Base-by-base conservation (phyloP, 1,139 yeast species). In the Debaryomyces fabryi region DNA sequence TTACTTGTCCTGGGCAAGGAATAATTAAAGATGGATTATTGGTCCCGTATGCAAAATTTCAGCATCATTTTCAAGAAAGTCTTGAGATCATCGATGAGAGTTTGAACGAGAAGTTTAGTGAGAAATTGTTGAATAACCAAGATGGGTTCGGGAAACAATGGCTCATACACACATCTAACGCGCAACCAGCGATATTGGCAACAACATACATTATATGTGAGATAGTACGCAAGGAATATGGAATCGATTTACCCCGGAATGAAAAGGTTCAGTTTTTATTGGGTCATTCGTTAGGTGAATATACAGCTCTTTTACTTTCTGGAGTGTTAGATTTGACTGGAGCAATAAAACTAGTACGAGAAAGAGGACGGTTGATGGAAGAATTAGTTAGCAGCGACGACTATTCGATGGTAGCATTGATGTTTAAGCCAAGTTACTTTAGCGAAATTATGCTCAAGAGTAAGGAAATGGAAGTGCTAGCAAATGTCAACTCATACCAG, bases 261-360 rank as follows among this genome's bases (percentile, higher is more conserved):
- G 58, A 66, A 12, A 42, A 51, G 12, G 58, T 67, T n/a, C 41
- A 52, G 9, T 71, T 55, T 49, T 50, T 76, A 1, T 52, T 82
- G 57, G 87, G 88, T 13, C 87, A 83, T 57, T 82, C 87, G 0
- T 60, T 83, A 32, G 88, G 87, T 4, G 87, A 83, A 59, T 69
- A 80, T 52, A 69, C 82, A 1, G 84, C 86, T 0, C 63, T 78
- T 42, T 59, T 72, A 8, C 68, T 79, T 7, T 68, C 74, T 44
- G 74, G 73, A 2, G 67, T 72, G 3, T 60, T 80, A 34, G 65
- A 71, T 15, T 61, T 80, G 10, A 51, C 63, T 2, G 67, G 75
- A 7, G 82, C 82, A 0, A 63, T 82, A n/a, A 56, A 60, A 51
- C 62, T 82, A 8, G 88, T 82, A 8, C 65, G 78, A 6, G 61